Percentiles rank a stretch among this genome's conserved stretches.
These are phyloP conservation scores for Aspergillus sp. DNA, from an alignment of 2,329 filamentous ascomycete genomes.

Conservation along the genomic window DNA sequence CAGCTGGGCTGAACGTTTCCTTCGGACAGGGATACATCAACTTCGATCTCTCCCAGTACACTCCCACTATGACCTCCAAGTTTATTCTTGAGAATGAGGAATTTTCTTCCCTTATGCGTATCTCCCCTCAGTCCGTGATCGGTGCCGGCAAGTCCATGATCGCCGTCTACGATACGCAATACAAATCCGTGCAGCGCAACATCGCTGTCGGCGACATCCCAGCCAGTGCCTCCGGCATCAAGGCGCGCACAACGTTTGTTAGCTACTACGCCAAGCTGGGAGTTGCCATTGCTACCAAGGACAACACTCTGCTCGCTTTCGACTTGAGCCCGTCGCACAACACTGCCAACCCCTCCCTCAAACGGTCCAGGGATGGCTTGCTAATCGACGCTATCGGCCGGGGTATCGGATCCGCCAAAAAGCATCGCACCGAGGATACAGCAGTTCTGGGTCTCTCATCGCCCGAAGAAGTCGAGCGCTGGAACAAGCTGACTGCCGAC, in stretches of 20 bases:
- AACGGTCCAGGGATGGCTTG: slow-evolving; percentile 43
- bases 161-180: slow-evolving; percentile 50
- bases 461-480: slow-evolving; percentile 35
- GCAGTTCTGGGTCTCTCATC: slow-evolving; percentile 35
- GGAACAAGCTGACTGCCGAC: slow-evolving; percentile 35
- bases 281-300: slow-evolving; percentile 44
- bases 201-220: slow-evolving; percentile 37
- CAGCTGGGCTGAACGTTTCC: slow-evolving; percentile 42
- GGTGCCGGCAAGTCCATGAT: slow-evolving; percentile 44
- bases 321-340: slow-evolving; percentile 41
- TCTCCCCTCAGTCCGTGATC: slow-evolving; percentile 46
- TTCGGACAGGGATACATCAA: slow-evolving; percentile 44
- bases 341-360: slow-evolving; percentile 33
- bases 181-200: slow-evolving; percentile 48
- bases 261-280: slow-evolving; percentile 48
- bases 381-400: slow-evolving; percentile 47
- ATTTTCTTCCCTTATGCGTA: slow-evolving; percentile 46
- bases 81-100: slow-evolving; percentile 40
- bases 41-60: slow-evolving; percentile 47
- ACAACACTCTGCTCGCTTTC: slow-evolving; percentile 46
- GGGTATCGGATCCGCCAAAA: slow-evolving; percentile 39
- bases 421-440: slow-evolving; percentile 32
- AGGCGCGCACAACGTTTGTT: slow-evolving; percentile 39
- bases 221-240: slow-evolving; percentile 22
- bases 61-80: slow-evolving; percentile 40